These are phyloP conservation scores for Boletus rubescentipes DNA, from an alignment of 768 basidiomycete genomes.

Conservation along the genomic window DNA sequence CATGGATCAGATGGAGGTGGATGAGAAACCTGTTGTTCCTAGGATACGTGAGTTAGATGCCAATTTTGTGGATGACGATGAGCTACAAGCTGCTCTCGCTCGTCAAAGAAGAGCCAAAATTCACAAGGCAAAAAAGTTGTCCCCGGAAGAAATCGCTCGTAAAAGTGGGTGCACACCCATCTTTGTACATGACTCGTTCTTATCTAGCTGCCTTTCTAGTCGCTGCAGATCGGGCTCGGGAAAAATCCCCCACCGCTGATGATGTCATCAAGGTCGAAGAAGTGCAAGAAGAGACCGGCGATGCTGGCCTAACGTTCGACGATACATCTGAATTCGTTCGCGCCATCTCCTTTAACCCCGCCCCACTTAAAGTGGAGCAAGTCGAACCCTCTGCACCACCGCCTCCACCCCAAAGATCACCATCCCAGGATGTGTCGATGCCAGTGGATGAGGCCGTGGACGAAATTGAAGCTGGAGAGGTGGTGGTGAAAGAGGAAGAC, in stretches of 20 bases:
- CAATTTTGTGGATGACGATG: constrained; percentile 98
- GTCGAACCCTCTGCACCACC: constrained; percentile 33
- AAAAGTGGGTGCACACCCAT: constrained; percentile 51
- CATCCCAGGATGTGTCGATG: constrained; percentile 56
- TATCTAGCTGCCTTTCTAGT: constrained; percentile 43
- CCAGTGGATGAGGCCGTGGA: constrained; percentile 62
- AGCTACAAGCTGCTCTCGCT: constrained; percentile 90
- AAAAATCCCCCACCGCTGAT: constrained; percentile 43
- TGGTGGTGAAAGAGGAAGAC: constrained; percentile 77
- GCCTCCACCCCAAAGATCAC: constrained; percentile 36
- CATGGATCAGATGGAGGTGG: constrained; percentile 68
- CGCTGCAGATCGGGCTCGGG: constrained; percentile 56
- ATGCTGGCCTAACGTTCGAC: constrained; percentile 77
- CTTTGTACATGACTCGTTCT: not conserved
- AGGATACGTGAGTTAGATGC: constrained; percentile 72
- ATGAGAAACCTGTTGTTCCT: constrained; percentile 66
- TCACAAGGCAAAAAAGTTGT: constrained; percentile 69
- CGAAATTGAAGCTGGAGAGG: constrained; percentile 82
- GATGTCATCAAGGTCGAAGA: constrained; percentile 49
- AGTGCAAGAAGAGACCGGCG: constrained; percentile 38
- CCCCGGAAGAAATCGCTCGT: constrained; percentile 79
- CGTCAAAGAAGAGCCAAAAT: constrained; percentile 81
- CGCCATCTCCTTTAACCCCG: constrained; percentile 68
- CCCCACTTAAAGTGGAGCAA: constrained; percentile 50
- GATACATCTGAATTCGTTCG: constrained; percentile 97